Base-by-base conservation (phyloP, 257 asterid species). In the Primulina tabacum region DNA sequence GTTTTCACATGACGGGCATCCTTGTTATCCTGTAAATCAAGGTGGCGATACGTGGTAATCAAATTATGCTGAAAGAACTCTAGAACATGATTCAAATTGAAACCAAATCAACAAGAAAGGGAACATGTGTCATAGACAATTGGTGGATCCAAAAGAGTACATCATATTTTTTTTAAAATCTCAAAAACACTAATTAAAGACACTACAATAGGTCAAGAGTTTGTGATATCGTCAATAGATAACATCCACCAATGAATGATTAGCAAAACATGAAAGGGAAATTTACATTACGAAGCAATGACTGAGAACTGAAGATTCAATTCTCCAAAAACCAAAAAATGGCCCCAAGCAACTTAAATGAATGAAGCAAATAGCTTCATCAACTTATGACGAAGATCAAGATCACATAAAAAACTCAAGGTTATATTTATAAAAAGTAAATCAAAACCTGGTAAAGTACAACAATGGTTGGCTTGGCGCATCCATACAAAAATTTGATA, bases 1-100 rank as follows among this genome's bases (percentile, higher is more conserved):
- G 97, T 91, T 83, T 91, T 89, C 76, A 86, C 86, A 75, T 91
- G 97, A 55, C 97, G 97, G 60, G 92, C 95, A 29, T 89, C 95
- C 83, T 86, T 87, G 81, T 89, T 89, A 81, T 91, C 97, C 97
- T 91, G 84, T 71, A 75, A 78, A 73, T 60, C 74, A 69, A 60
- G 59, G 58, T 50, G 38, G 66, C 24, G 24, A 73, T 20, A 24
- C 47, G 52, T 60, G 33, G 61, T 21, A 58, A 68, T 50, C 38
- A 30, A 29, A 53, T 8, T 34, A 40, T 17, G 61, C 50, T 56
- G 50, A 2, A 38, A 70, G 58, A 64, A 40, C 14, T 30, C 38
- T n/a, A 47, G 17, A 58, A 7, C 26, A 14, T 8, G 47, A 21
- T 24, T 21, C 32, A 43, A 58, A 50, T 12, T 43, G 30, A 59